A percentile compares a stretch with the other conserved stretches of the same genome.
These are phyloP conservation scores for Arthonia radiata DNA, from an alignment of 495 filamentous ascomycete genomes.

Conservation along the genomic window DNA sequence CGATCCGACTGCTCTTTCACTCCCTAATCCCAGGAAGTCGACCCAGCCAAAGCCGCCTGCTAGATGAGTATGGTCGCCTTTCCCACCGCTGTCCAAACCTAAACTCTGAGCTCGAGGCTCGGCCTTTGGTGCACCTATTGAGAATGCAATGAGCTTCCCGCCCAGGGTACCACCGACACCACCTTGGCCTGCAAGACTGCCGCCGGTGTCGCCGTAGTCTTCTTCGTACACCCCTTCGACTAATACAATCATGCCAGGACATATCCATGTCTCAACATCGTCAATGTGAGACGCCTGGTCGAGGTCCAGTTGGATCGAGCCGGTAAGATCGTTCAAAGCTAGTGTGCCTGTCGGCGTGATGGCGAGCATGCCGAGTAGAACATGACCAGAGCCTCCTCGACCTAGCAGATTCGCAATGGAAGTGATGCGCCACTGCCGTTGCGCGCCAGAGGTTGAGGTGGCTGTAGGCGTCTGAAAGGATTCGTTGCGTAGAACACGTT, in stretches of 20 bases:
- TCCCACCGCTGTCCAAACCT: constrained; percentile 27
- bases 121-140: constrained; percentile 69
- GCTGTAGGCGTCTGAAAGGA: constrained; percentile 65
- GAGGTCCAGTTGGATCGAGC: constrained; percentile 63
- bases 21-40: constrained; percentile 80
- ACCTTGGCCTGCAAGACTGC: constrained; percentile 37
- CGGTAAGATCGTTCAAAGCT: constrained; percentile 63
- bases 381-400: constrained; percentile 58
- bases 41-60: constrained; percentile 85
- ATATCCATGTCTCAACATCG: constrained; percentile 49
- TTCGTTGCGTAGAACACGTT: constrained; percentile 76
- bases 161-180: constrained; percentile 76
- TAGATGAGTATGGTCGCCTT: constrained; percentile 28
- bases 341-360: constrained; percentile 62
- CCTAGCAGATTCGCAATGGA: constrained; percentile 84
- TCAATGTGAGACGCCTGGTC: constrained; percentile 58
- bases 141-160: constrained; percentile 68
- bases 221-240: constrained; percentile 90
- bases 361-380: constrained; percentile 64
- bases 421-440: constrained; percentile 50
- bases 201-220: constrained; percentile 42
- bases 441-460: constrained; percentile 7
- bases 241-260: constrained; percentile 82
- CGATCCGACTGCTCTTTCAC: constrained; percentile 58
- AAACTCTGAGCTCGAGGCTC: constrained; percentile 60